phyloP scores from a whole-genome alignment of 2,329 filamentous ascomycete species.

The Botryotinia globosa region DNA sequence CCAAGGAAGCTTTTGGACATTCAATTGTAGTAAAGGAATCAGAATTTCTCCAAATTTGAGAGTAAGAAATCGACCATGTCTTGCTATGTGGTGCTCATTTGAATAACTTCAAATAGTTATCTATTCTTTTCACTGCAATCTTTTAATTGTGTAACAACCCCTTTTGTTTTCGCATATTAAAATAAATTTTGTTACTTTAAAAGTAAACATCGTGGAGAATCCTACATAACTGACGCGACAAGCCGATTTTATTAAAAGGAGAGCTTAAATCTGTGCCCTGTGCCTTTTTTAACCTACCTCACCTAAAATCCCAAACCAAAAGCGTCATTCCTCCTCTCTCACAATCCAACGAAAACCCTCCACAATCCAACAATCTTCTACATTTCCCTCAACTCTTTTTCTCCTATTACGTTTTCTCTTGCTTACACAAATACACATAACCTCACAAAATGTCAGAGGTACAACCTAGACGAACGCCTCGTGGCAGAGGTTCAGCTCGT shows the following conservation, averaged over 20 bases:
- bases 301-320: constrained; percentile 15
- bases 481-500: constrained; percentile 86
- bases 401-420: constrained; percentile 25
- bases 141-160: neutral
- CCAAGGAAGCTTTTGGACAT: neutral
- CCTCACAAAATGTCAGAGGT: constrained; percentile 73
- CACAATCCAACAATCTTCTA: constrained; percentile 18
- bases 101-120: constrained; percentile 9
- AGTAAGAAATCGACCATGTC: constrained; percentile 12
- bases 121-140: neutral
- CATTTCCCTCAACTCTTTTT: constrained; percentile 25
- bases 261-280: constrained; percentile 22
- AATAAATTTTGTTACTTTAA: neutral
- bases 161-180: neutral
- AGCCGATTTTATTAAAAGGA: constrained; percentile 19
- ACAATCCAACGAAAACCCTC: constrained; percentile 11
- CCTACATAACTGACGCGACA: constrained; percentile 13
- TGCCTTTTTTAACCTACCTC: constrained; percentile 13
- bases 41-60: neutral
- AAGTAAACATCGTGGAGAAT: constrained; percentile 2
- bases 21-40: neutral
- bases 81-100: constrained; percentile 13
- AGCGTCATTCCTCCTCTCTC: constrained; percentile 19
- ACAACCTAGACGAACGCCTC: constrained; percentile 78
- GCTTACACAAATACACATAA: constrained; percentile 29